Evolutionary conservation across 805 yeast species (phyloP).

Genomic region (Ogataea glucozyma): DNA sequence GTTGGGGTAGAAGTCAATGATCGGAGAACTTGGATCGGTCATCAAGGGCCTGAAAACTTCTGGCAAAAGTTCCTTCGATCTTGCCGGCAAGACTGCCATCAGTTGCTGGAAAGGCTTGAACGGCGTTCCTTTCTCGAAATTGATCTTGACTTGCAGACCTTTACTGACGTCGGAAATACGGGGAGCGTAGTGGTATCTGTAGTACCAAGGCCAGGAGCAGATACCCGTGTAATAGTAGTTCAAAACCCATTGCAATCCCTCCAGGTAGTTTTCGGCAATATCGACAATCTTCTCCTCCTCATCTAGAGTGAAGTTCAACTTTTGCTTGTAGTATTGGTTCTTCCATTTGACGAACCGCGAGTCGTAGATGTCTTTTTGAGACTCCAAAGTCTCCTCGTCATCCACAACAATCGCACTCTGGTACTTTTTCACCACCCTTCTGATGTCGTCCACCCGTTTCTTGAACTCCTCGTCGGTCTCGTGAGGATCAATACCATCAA

Average conservation of each 20-base stretch:
- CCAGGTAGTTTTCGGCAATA: slow-evolving; percentile 77
- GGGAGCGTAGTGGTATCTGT: slow-evolving; percentile 87
- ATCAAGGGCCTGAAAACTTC: slow-evolving; percentile 73
- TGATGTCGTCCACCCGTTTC: slow-evolving; percentile 50
- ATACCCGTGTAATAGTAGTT: slow-evolving; percentile 87
- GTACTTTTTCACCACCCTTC: slow-evolving; percentile 60
- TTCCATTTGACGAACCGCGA: slow-evolving; percentile 81
- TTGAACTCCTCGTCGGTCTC: slow-evolving; percentile 67
- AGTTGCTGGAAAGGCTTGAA: slow-evolving; percentile 93
- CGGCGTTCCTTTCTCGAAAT: slow-evolving; percentile 72
- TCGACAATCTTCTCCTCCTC: slow-evolving; percentile 61
- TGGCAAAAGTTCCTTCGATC: slow-evolving; percentile 82
- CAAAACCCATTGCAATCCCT: slow-evolving; percentile 97
- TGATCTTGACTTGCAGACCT: slow-evolving; percentile 66
- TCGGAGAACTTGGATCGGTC: slow-evolving; percentile 85
- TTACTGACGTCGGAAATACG: slow-evolving; percentile 81
- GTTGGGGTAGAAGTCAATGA: slow-evolving; percentile 85
- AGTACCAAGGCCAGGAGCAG: slow-evolving; percentile 97
- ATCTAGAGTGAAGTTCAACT: slow-evolving; percentile 65
- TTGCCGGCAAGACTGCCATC: slow-evolving; percentile 95
- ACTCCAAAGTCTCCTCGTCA: slow-evolving; percentile 51
- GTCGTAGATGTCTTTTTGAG: slow-evolving; percentile 65
- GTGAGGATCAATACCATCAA: slow-evolving; percentile 70
- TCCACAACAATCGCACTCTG: slow-evolving; percentile 65
- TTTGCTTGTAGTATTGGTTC: slow-evolving; percentile 78